Evolutionary conservation across 495 filamentous ascomycete species (phyloP), one percentile per base, ranked within the genome.

Genomic region (Penicillium arizonense): DNA sequence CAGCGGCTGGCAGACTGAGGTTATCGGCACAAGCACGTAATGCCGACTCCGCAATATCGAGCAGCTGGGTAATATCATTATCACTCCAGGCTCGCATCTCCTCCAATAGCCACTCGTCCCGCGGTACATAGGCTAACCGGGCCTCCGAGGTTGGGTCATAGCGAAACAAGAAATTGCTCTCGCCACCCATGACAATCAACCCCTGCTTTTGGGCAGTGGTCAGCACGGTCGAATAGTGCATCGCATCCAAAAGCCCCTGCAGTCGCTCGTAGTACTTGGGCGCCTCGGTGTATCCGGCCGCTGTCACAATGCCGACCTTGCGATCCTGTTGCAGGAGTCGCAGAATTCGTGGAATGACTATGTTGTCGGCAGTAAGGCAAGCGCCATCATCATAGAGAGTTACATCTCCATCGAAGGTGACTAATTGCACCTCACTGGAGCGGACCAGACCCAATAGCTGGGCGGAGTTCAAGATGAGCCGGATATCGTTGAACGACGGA

Each of bases 361-460:
- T 87, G 68, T 86, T 95, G 16, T 80, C 76, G 2, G 80, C 65
- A 32, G 81, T 83, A 37, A 98, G 77, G 54, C 82, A 89, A 58
- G 90, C 76, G 10, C 93, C 95, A 63, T 98, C 93, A 56, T 96
- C 91, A 68, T 97, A 97, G 34, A 98, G 82, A 5, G 95, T 98
- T 11, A 98, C 91, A 62, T 98, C 95, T 65, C 95, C 95, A 67
- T 98, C 94, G 61, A 98, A 97, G 12, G 94, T 98, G 42, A 96
- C 84, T 3, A 98, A 83, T 56, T 91, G 80, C 7, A 95, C 64
- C 11, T 67, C 60, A 39, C 77, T 77, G 13, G 78, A 66, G 35
- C 77, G 81, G 6, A 89, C 84, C 2, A 97, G 78, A 44, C 88
- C 88, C 80, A 96, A 87, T 21, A 96, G 74, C 72, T 98, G 95